Evolutionary conservation across 345 rosid genomes (phyloP).

Genomic region (Acer negundo): DNA sequence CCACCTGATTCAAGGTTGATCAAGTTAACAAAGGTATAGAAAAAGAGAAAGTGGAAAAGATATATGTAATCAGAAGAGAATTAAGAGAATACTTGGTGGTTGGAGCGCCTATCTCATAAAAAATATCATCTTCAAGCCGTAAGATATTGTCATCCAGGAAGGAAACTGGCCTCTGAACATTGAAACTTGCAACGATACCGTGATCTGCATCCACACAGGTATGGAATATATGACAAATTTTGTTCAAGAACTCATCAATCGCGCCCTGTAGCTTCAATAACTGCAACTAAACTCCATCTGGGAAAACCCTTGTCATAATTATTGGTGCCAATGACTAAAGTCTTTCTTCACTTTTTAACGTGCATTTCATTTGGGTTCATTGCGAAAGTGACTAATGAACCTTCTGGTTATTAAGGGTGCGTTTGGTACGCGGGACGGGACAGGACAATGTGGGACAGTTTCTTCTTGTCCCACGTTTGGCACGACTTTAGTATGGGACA

Average conservation of each 20-base stretch:
- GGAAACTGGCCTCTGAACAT: constrained; percentile 53
- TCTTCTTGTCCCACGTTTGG: too few species aligned
- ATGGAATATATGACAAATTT: not conserved
- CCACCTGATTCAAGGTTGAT: constrained; percentile 52
- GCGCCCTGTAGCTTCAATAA: not conserved
- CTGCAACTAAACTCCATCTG: not conserved
- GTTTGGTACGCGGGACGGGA: too few species aligned
- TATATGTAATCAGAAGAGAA: constrained; percentile 17
- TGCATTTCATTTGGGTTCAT: not conserved
- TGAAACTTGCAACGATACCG: constrained; percentile 74
- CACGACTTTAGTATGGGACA: too few species aligned
- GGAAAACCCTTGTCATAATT: not conserved
- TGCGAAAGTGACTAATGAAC: not conserved
- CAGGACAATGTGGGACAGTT: too few species aligned
- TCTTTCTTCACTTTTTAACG: not conserved
- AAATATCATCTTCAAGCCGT: constrained; percentile 78
- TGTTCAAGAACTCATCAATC: not conserved
- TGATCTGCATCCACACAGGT: constrained; percentile 51
- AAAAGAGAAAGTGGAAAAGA: not conserved
- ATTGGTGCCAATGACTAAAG: not conserved
- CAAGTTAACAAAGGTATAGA: constrained; percentile 10
- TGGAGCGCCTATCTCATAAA: constrained; percentile 58
- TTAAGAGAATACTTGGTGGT: constrained; percentile 49
- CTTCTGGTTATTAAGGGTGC: not conserved
- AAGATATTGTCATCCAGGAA: constrained; percentile 59